Evolutionary conservation across 208 protist genomes (phyloP).

Genomic region (Wallacemonas collosoma): DNA sequence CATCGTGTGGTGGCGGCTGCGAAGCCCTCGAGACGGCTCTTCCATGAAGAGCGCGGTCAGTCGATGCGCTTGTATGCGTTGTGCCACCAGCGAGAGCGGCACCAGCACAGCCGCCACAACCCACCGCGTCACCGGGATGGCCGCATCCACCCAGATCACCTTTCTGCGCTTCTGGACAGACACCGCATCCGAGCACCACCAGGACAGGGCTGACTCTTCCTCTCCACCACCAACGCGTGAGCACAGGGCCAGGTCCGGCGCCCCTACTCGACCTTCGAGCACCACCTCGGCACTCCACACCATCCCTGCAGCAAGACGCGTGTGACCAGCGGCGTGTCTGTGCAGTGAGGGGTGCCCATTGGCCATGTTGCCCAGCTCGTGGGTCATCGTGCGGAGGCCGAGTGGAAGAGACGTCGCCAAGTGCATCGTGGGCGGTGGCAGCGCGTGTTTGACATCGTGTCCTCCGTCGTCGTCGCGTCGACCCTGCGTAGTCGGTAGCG

Average conservation of each 20-base stretch:
- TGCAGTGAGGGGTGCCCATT: background rate
- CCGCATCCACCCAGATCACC: constrained; percentile 67
- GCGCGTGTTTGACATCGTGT: background rate
- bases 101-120: constrained; percentile 74
- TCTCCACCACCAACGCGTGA: background rate
- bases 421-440: background rate
- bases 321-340: background rate
- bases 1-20: background rate
- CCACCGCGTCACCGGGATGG: constrained; percentile 79
- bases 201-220: background rate
- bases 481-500: background rate
- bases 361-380: constrained; percentile 9
- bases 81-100: constrained; percentile 66
- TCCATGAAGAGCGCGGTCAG: constrained; percentile 40
- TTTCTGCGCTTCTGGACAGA: background rate
- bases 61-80: constrained; percentile 64
- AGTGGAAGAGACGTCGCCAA: constrained; percentile 45
- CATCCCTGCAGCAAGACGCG: background rate
- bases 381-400: constrained; percentile 32
- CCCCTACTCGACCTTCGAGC: background rate
- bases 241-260: background rate
- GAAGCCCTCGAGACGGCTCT: background rate
- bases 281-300: background rate
- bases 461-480: background rate
- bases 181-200: no score